These are phyloP conservation scores for Fusarium coffeatum DNA, from an alignment of 2,329 filamentous ascomycete species.

Conservation along the genomic window DNA sequence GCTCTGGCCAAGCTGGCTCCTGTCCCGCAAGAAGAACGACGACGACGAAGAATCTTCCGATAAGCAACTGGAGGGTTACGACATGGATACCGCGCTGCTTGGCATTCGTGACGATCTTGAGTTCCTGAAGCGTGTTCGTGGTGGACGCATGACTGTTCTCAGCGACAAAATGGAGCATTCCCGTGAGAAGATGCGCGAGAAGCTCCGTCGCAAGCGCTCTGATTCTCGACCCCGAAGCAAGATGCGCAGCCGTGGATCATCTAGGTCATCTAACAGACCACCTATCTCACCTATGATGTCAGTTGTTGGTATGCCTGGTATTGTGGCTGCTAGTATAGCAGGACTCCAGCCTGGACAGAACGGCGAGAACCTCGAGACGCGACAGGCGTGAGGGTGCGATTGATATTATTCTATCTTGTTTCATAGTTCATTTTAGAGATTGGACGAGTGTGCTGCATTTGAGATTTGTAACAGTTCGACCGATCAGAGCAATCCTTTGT, in stretches of 20 bases:
- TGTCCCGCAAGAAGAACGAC: slow-evolving; percentile 34
- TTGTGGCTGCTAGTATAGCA: slow-evolving; percentile 36
- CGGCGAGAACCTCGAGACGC: slow-evolving; percentile 21
- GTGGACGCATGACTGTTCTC: slow-evolving; percentile 34
- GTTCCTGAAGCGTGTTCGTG: slow-evolving; percentile 32
- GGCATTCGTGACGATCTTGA: slow-evolving; percentile 39
- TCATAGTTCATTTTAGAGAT: slow-evolving; percentile 20
- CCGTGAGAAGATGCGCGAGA: slow-evolving; percentile 26
- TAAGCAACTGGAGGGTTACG: slow-evolving; percentile 33
- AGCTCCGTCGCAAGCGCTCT: slow-evolving; percentile 35
- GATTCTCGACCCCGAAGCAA: slow-evolving; percentile 36
- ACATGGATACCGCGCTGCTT: slow-evolving; percentile 32
- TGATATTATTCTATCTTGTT: neutral
- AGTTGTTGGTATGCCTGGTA: slow-evolving; percentile 38
- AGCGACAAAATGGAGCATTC: slow-evolving; percentile 37
- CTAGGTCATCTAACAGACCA: slow-evolving; percentile 34
- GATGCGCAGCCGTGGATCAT: slow-evolving; percentile 34
- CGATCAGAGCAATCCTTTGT: slow-evolving; percentile 30
- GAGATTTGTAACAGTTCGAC: slow-evolving; percentile 10
- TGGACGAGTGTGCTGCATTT: slow-evolving; percentile 19
- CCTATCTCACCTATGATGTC: slow-evolving; percentile 41
- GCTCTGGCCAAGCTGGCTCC: slow-evolving; percentile 36
- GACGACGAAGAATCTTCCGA: slow-evolving; percentile 21
- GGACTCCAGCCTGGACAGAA: slow-evolving; percentile 26
- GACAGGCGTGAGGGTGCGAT: slow-evolving; percentile 2